Evolutionary conservation across 768 basidiomycete genomes (phyloP).

Genomic region (Roridomyces roridus): DNA sequence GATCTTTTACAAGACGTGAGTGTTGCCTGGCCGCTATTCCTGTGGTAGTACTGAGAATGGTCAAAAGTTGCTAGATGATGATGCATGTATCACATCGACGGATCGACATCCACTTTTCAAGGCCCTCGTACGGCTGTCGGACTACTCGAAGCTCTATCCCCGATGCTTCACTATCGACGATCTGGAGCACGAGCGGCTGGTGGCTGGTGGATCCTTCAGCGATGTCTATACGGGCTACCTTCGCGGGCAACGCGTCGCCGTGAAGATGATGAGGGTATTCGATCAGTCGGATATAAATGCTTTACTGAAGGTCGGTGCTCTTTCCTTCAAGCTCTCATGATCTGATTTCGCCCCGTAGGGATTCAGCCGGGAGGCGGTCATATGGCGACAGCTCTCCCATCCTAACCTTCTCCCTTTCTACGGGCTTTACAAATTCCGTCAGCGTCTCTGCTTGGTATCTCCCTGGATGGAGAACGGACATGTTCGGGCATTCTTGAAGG

Average conservation of each 20-base stretch:
- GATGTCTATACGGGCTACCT: slow-evolving; percentile 17
- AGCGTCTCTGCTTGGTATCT: slow-evolving; percentile 27
- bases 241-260: slow-evolving; percentile 10
- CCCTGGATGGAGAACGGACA: slow-evolving; percentile 40
- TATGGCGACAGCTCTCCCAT: slow-evolving; percentile 26
- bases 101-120: neutral
- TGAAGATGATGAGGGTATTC: slow-evolving; percentile 21
- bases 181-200: neutral
- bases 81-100: neutral
- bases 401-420: slow-evolving; percentile 29
- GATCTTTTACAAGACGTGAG: slow-evolving; percentile 17
- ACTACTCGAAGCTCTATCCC: slow-evolving; percentile 8
- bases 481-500: slow-evolving; percentile 23
- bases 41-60: neutral
- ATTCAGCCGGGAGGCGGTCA: slow-evolving; percentile 25
- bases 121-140: slow-evolving; percentile 16
- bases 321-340: neutral
- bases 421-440: slow-evolving; percentile 23
- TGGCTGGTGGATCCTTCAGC: slow-evolving; percentile 16
- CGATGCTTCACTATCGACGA: slow-evolving; percentile 11
- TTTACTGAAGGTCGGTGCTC: slow-evolving; percentile 5
- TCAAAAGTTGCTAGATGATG: slow-evolving; percentile 12
- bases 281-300: slow-evolving; percentile 4
- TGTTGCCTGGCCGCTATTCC: neutral
- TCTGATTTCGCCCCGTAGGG: neutral